Evolutionary conservation across 352 stramenopile genomes (phyloP), one percentile per base, ranked within the genome.

Genomic region (Peronospora destructor): DNA sequence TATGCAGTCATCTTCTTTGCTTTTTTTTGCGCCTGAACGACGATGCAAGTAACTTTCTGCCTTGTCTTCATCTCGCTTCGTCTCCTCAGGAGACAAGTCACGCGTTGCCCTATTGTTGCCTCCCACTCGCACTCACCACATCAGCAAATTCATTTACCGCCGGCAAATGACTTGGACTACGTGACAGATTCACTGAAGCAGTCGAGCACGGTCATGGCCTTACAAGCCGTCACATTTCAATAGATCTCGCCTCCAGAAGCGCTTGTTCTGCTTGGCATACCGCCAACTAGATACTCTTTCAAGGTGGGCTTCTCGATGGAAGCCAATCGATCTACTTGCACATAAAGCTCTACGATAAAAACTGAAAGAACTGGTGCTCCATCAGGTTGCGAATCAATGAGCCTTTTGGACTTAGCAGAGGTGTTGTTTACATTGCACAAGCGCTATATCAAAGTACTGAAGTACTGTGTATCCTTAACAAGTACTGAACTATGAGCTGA

Each of bases 311-410:
- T n/a, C n/a, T n/a, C n/a, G n/a, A 34, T 9, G 39, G 53, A 53
- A 51, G 49, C 68, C 66, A 87, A 46, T 85, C 63, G 6, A 81
- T 58, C 23, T 65, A 60, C 46, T 75, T 50, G 64, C 56, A 76
- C 34, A 60, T 39, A 41, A 87, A 87, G 17, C 45, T 52, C 26
- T 56, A 35, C 8, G 54, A 64, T 21, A 91, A 48, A 34, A 83
- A 49, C 28, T 81, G 64, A 64, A 91, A 91, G 53, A 91, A 89
- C 44, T 89, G 60, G 36, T 89, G 68, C n/a, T n/a, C n/a, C n/a
- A n/a, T n/a, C n/a, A n/a, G n/a, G n/a, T 51, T 91, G 19, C 19
- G 19, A 21, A 21, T 21, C 19, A 21, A 21, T 21, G 19, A 21
- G 19, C n/a, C n/a, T n/a, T n/a, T n/a, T n/a, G n/a, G n/a, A n/a